Conservation (phyloP, 1,284 basidiomycete genomes). For the Hypsizygus ulmarius region DNA sequence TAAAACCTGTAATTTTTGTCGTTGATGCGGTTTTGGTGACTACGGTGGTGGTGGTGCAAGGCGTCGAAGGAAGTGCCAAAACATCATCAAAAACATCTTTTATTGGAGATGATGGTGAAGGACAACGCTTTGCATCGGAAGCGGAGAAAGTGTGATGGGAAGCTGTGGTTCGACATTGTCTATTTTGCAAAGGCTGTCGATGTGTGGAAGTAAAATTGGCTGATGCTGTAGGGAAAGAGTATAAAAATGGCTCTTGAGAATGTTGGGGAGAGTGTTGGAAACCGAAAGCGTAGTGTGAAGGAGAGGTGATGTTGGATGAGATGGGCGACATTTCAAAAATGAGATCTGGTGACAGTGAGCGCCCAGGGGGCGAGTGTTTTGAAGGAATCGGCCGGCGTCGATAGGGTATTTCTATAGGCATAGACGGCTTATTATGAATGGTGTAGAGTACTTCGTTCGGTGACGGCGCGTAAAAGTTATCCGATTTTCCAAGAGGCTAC, state of each 20-base stretch:
- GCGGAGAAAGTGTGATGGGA: background rate
- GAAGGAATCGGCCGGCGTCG: slow-evolving; percentile 22
- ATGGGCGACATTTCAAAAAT: slow-evolving; percentile 44
- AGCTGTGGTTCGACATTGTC: background rate
- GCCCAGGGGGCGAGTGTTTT: slow-evolving; percentile 20
- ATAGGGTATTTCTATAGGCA: slow-evolving; percentile 39
- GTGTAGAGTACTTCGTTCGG: slow-evolving; percentile 5
- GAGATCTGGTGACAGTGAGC: slow-evolving; percentile 36
- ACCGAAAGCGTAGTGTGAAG: slow-evolving; percentile 19
- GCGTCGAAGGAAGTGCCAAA: slow-evolving; percentile 3
- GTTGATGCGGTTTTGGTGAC: slow-evolving; percentile 18
- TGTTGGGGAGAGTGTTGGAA: slow-evolving; percentile 18
- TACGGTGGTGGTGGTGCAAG: slow-evolving; percentile 5
- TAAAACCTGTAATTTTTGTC: slow-evolving; percentile 34
- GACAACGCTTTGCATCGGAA: slow-evolving; percentile 8
- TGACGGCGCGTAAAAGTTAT: slow-evolving; percentile 5
- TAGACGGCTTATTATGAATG: slow-evolving; percentile 26
- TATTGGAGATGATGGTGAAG: slow-evolving; percentile 2
- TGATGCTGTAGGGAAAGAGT: slow-evolving; percentile 31
- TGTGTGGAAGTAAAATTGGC: slow-evolving; percentile 13
- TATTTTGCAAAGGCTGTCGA: slow-evolving; percentile 11
- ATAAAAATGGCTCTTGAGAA: slow-evolving; percentile 34
- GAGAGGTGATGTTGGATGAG: slow-evolving; percentile 26
- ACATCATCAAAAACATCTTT: slow-evolving; percentile 8
- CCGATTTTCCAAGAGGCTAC: too few relatives aligned